phyloP scores from a whole-genome alignment of 805 yeast species.

The Metschnikowia sp. region DNA sequence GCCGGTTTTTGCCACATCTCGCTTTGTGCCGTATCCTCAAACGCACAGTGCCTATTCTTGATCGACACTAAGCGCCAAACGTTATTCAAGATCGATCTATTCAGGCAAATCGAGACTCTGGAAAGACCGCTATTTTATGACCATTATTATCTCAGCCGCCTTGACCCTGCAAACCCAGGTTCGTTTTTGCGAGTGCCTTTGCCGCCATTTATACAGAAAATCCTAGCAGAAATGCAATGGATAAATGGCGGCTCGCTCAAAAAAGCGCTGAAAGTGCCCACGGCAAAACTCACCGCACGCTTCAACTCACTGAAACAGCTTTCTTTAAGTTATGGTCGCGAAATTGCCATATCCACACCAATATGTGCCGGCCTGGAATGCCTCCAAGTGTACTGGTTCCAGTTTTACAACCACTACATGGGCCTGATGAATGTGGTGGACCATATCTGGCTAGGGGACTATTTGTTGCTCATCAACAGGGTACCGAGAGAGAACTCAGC shows the following conservation, averaged over 20 bases:
- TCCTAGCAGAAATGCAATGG: slow-evolving; percentile 21
- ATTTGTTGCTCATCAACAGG: slow-evolving; percentile 33
- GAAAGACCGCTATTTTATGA: slow-evolving; percentile 22
- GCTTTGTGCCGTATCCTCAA: slow-evolving; percentile 23
- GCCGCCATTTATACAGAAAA: slow-evolving; percentile 27
- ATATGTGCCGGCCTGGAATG: slow-evolving; percentile 11
- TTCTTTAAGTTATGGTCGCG: slow-evolving; percentile 12
- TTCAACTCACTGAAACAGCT: slow-evolving; percentile 13
- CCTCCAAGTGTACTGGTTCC: slow-evolving; percentile 40
- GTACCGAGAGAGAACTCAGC: slow-evolving; percentile 16
- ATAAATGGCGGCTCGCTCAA: slow-evolving; percentile 17
- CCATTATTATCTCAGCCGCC: slow-evolving; percentile 25
- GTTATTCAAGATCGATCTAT: slow-evolving; percentile 23
- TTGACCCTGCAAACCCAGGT: slow-evolving; percentile 9
- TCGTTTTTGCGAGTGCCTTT: slow-evolving; percentile 28
- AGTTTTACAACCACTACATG: slow-evolving; percentile 30
- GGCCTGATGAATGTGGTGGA: slow-evolving; percentile 32
- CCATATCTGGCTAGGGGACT: slow-evolving; percentile 36
- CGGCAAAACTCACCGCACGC: slow-evolving; percentile 20
- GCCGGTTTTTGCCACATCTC: slow-evolving; percentile 26
- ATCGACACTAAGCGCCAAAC: slow-evolving; percentile 15
- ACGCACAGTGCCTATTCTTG: slow-evolving; percentile 21
- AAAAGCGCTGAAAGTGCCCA: slow-evolving; percentile 15
- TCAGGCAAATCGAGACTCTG: slow-evolving; percentile 6
- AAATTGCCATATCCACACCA: slow-evolving; percentile 17